Evolutionary conservation across 139 green algal genomes (phyloP).

Genomic region (Desmodesmus armatus): DNA sequence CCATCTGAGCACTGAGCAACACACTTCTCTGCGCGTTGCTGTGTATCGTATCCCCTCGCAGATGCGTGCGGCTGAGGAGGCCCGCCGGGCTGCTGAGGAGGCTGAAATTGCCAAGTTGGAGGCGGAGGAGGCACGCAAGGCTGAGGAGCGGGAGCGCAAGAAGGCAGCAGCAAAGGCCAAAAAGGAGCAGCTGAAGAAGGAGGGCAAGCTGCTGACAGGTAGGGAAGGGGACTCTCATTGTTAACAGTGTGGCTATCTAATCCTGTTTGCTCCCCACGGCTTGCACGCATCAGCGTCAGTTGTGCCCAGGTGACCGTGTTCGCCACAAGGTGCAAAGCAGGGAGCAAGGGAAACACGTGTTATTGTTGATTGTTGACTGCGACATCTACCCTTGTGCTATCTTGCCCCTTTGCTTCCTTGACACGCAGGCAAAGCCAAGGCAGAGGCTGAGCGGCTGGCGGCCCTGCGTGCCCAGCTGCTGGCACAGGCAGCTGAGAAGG

Average conservation of each 20-base stretch:
- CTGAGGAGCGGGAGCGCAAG: slow-evolving; percentile 78
- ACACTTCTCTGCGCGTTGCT: too few species aligned
- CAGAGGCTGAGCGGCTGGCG: slow-evolving; percentile 88
- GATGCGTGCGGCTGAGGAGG: slow-evolving; percentile 50
- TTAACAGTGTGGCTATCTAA: background rate
- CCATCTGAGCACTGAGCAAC: too few species aligned
- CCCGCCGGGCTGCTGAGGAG: slow-evolving; percentile 49
- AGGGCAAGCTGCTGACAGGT: slow-evolving; percentile 88
- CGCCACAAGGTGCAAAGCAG: too few species aligned
- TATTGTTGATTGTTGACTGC: too few species aligned
- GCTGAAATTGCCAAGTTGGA: slow-evolving; percentile 60
- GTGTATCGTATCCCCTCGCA: too few species aligned
- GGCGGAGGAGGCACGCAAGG: slow-evolving; percentile 73
- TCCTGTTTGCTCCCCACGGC: too few species aligned
- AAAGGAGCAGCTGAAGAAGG: slow-evolving; percentile 81
- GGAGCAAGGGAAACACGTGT: too few species aligned
- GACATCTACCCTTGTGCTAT: too few species aligned
- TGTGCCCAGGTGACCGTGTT: too few species aligned
- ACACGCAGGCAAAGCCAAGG: slow-evolving; percentile 87
- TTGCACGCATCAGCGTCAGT: too few species aligned
- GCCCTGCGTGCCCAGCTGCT: slow-evolving; percentile 90
- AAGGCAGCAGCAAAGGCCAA: slow-evolving; percentile 72
- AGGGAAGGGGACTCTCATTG: background rate
- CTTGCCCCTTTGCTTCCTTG: too few species aligned
- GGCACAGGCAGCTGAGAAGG: slow-evolving; percentile 70